These are phyloP conservation scores for Microdochium paspali DNA, from an alignment of 2,329 filamentous ascomycete genomes.

Conservation along the genomic window DNA sequence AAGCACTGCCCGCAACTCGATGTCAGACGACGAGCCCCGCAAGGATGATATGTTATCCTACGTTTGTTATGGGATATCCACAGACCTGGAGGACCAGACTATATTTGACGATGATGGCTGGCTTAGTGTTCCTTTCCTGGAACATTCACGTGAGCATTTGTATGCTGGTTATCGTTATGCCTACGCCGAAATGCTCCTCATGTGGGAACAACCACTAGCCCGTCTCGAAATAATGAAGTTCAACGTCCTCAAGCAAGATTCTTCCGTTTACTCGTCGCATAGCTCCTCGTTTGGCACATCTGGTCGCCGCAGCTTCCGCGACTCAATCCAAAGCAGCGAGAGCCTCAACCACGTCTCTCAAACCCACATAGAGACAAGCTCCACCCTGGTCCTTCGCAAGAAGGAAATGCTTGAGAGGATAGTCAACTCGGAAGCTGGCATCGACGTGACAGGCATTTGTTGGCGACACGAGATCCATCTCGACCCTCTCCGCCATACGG, in stretches of 20 bases:
- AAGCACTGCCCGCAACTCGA: constrained; percentile 37
- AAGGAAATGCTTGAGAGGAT: constrained; percentile 41
- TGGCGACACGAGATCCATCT: constrained; percentile 53
- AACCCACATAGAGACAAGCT: constrained; percentile 24
- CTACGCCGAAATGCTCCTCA: constrained; percentile 60
- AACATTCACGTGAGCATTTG: constrained; percentile 34
- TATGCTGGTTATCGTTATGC: constrained; percentile 54
- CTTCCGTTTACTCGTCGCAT: constrained; percentile 13
- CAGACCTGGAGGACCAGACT: constrained; percentile 51
- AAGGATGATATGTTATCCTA: constrained; percentile 35
- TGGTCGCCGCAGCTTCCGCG: constrained; percentile 22
- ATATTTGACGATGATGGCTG: constrained; percentile 61
- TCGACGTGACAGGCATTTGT: constrained; percentile 56
- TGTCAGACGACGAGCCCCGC: constrained; percentile 43
- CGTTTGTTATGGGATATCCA: constrained; percentile 40
- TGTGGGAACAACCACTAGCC: constrained; percentile 54
- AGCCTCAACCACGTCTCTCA: constrained; percentile 20
- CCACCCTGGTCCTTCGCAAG: constrained; percentile 47
- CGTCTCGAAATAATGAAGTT: constrained; percentile 62
- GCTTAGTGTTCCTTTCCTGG: constrained; percentile 48
- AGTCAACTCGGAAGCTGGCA: constrained; percentile 42
- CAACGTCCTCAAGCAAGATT: constrained; percentile 48
- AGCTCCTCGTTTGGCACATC: constrained; percentile 8
- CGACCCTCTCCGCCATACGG: constrained; percentile 45
- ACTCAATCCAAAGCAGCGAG: constrained; percentile 23